Evolutionary conservation across 768 basidiomycete genomes (phyloP).

Genomic region (Pisolithus orientalis): DNA sequence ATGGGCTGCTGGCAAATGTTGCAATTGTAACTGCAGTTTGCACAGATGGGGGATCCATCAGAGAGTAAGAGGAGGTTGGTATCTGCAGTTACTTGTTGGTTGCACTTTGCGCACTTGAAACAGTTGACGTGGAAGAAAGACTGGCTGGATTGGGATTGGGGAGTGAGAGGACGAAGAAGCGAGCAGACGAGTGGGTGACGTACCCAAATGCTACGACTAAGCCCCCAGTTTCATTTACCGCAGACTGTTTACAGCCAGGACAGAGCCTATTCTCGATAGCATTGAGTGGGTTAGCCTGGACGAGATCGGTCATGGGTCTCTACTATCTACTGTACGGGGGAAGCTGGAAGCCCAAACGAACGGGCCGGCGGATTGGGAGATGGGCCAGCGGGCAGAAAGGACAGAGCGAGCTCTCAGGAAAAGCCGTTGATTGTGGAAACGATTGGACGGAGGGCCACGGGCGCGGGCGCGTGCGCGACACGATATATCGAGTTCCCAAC

Average conservation of each 20-base stretch:
- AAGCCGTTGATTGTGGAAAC: too few relatives aligned
- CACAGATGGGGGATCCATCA: conserved; percentile 95
- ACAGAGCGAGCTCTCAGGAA: too few relatives aligned
- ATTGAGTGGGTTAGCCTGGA: conserved; percentile 6
- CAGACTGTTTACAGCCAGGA: conserved; percentile 78
- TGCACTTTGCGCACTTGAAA: conserved; percentile 96
- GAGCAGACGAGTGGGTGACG: conserved; percentile 27
- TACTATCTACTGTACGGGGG: background rate
- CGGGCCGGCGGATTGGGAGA: background rate
- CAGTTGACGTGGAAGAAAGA: conserved; percentile 93
- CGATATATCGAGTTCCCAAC: too few relatives aligned
- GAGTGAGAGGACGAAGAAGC: conserved; percentile 6
- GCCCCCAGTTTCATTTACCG: conserved; percentile 75
- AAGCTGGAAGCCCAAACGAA: background rate
- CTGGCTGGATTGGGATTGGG: conserved; percentile 44
- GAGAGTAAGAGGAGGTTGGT: conserved; percentile 95
- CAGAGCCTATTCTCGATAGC: conserved; percentile 55
- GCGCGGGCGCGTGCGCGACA: too few relatives aligned
- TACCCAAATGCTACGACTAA: conserved; percentile 96
- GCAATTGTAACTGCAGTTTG: conserved; percentile 91
- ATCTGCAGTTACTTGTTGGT: conserved; percentile 88
- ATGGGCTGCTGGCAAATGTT: conserved; percentile 92
- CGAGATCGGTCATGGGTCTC: conserved; percentile 11
- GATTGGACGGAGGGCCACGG: too few relatives aligned
- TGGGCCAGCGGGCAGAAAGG: too few relatives aligned